Conservation (phyloP, 352 stramenopile species). For the Phytophthora pinifolia region DNA sequence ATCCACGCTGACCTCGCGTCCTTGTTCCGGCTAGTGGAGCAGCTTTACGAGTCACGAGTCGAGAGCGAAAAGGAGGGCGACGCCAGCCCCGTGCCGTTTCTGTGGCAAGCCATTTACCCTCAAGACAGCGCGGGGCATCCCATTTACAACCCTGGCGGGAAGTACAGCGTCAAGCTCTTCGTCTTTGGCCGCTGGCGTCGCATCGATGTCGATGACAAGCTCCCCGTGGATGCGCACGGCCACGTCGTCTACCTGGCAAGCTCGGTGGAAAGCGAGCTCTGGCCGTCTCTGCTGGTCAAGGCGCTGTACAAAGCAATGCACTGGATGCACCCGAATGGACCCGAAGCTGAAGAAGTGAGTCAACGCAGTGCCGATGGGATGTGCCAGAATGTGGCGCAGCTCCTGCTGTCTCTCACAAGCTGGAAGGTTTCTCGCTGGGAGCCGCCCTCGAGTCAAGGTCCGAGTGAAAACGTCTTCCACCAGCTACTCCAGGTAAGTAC, state of each 20-base stretch:
- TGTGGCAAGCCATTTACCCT: conserved; percentile 78
- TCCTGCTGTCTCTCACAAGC: conserved; percentile 49
- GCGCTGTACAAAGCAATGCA: conserved; percentile 68
- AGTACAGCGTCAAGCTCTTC: conserved; percentile 76
- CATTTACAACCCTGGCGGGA: conserved; percentile 68
- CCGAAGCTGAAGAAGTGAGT: background rate
- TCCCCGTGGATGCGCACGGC: conserved; percentile 53
- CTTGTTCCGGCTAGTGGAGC: conserved; percentile 67
- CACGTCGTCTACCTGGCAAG: conserved; percentile 62
- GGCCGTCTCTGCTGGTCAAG: conserved; percentile 66
- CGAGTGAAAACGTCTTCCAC: conserved; percentile 38
- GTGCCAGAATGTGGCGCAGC: conserved; percentile 30
- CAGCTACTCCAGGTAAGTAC: conserved; percentile 34
- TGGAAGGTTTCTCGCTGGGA: conserved; percentile 60
- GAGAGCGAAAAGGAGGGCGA: background rate
- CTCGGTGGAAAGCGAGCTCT: conserved; percentile 64
- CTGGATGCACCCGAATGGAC: conserved; percentile 37
- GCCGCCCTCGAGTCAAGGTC: conserved; percentile 4
- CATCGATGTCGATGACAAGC: conserved; percentile 68
- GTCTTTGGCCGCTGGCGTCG: conserved; percentile 71
- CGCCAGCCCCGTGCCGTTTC: conserved; percentile 31
- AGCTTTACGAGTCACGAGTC: conserved; percentile 39
- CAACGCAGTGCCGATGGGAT: conserved; percentile 12
- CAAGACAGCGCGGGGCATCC: conserved; percentile 51
- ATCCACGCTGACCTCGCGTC: conserved; percentile 66